Evolutionary conservation across 1,284 basidiomycete species (phyloP).

Genomic region (Moesziomyces globuligerus): DNA sequence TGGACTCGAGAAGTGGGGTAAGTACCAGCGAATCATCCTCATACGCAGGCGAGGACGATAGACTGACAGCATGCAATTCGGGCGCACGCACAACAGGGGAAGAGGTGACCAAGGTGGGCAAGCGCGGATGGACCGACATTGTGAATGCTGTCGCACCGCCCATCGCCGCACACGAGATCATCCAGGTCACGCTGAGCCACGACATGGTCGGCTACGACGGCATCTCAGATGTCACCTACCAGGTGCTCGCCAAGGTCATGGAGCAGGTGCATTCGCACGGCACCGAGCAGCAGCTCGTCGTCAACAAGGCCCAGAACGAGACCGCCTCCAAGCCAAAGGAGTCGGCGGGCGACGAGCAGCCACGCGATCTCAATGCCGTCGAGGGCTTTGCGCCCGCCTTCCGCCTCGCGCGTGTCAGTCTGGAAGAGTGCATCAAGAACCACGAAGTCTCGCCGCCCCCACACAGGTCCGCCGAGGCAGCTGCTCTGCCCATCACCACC

Average conservation of each 20-base stretch:
- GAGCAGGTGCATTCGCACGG: constrained; percentile 58
- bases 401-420: constrained; percentile 78
- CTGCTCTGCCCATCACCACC: constrained; percentile 77
- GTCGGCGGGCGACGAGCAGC: constrained; percentile 9
- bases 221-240: constrained; percentile 91
- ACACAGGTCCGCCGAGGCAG: constrained; percentile 9
- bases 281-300: constrained; percentile 56
- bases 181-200: constrained; percentile 93
- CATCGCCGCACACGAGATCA: constrained; percentile 96
- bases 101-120: constrained; percentile 56
- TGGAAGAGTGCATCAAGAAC: constrained; percentile 79
- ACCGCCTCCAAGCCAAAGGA: constrained; percentile 36
- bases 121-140: constrained; percentile 73
- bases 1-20: constrained; percentile 52
- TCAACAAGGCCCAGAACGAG: constrained; percentile 54
- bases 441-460: constrained; percentile 71
- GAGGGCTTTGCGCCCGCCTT: constrained; percentile 84
- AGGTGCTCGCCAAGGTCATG: constrained; percentile 60
- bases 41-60: too few species aligned
- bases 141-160: constrained; percentile 97
- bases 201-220: constrained; percentile 93
- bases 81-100: constrained; percentile 33
- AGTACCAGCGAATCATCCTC: too few species aligned
- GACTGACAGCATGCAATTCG: background rate
- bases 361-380: constrained; percentile 80